phyloP scores from a whole-genome alignment of 2,329 filamentous ascomycete species.

The Fusarium siculi region DNA sequence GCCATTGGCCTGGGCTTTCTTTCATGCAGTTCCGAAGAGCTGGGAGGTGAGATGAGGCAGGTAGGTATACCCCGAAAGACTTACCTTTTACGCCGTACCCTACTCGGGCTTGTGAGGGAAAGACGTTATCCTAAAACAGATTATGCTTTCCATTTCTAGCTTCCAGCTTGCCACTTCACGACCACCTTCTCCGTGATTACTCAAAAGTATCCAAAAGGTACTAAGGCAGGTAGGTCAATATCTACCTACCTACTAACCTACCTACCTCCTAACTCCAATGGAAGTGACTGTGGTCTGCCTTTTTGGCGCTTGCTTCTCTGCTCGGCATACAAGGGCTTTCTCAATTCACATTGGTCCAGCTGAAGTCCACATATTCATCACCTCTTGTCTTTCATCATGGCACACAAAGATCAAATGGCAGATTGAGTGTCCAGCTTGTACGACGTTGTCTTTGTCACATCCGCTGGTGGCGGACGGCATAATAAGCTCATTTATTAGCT shows the following conservation, averaged over 20 bases:
- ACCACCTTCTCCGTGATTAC: slow-evolving; percentile 23
- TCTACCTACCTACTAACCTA: neutral
- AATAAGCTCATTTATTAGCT: slow-evolving; percentile 29
- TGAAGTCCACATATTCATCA: slow-evolving; percentile 3
- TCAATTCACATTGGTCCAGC: slow-evolving; percentile 4
- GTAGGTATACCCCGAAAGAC: slow-evolving; percentile 9
- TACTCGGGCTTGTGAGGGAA: slow-evolving; percentile 20
- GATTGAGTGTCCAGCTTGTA: slow-evolving; percentile 21
- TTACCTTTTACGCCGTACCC: slow-evolving; percentile 5
- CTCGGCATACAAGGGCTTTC: slow-evolving; percentile 8
- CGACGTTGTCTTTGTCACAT: slow-evolving; percentile 22
- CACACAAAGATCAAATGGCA: slow-evolving; percentile 29
- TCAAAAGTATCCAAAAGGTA: slow-evolving; percentile 1
- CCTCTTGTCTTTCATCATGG: slow-evolving; percentile 18
- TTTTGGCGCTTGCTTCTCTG: slow-evolving; percentile 4
- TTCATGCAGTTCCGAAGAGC: slow-evolving; percentile 13
- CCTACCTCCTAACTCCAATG: neutral
- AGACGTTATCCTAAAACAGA: slow-evolving; percentile 32
- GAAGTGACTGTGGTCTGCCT: neutral
- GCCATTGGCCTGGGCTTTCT: slow-evolving; percentile 5
- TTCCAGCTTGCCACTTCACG: slow-evolving; percentile 37
- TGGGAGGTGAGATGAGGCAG: slow-evolving; percentile 19
- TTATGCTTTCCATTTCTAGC: slow-evolving; percentile 36
- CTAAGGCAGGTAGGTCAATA: neutral
- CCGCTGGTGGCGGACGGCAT: slow-evolving; percentile 31